Base-by-base conservation (phyloP, 768 basidiomycete species). In the Leccinum incarnatum region DNA sequence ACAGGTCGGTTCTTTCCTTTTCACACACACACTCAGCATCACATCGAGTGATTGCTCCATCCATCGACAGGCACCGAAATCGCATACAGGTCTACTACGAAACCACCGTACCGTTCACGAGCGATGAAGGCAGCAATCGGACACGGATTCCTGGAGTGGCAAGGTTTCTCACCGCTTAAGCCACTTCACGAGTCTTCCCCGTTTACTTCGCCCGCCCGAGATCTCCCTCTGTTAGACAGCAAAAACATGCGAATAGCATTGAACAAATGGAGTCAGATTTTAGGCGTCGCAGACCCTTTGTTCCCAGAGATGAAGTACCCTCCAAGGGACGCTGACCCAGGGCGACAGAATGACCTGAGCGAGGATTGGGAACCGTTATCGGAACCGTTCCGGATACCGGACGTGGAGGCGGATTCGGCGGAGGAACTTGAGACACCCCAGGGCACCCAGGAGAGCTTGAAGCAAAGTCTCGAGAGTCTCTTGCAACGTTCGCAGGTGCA, bases 211-310 rank as follows among this genome's bases (percentile, higher is more conserved):
- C 60, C 64, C 6, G 40, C 62, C 5, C 62, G 25, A 27, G 66
- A 68, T 2, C 62, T 12, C 1, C 53, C 51, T 3, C 51, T 55
- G 21, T 11, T 63, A 47, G 72, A 72, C 42, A 68, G 51, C 60
- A 56, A 57, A 36, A 56, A 68, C 23, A 73, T 73, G 73, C 73
- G 72, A 1, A 60, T 72, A 54, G 62, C 70, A 12, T 42, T 73
- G n/a, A 68, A 73, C 19, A 73, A 73, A 30, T 73, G 72, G 72
- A 72, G 72, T 36, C 72, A 73, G 48, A 72, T 73, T 51, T 60
- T 74, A 34, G 68, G 62, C 21, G 58, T 72, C 19, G 62, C 72
- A 32, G 72, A 73, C 49, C 72, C 73, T 7, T 58, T 68, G 34
- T 74, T 73, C 49, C 66, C 73, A 56, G 69, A 71, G 36, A 73